phyloP scores from a whole-genome alignment of 257 asterid species.

The Rauvolfia tetraphylla region DNA sequence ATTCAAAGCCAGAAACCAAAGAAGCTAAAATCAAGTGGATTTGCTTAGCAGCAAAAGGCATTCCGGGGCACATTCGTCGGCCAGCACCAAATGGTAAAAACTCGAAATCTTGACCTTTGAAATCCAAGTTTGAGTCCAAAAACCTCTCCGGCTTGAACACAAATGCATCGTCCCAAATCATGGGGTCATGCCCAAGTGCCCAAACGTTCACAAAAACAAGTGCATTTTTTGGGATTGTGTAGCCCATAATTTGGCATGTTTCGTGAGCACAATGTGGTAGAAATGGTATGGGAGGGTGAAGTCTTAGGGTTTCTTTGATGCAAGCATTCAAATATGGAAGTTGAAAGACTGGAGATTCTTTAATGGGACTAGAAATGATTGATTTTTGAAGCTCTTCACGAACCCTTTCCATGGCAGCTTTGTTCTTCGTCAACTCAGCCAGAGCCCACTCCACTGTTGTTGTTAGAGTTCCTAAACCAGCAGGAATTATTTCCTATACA shows the following conservation, averaged over 20 bases:
- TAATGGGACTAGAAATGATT: constrained; percentile 13
- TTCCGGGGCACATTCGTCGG: constrained; percentile 42
- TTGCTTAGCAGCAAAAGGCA: constrained; percentile 31
- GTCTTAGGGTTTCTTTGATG: constrained; percentile 38
- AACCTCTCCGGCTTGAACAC: constrained; percentile 33
- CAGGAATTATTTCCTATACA: constrained; percentile 37
- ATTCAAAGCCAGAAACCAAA: constrained; percentile 24
- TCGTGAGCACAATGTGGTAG: constrained; percentile 34
- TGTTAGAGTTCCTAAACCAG: constrained; percentile 34
- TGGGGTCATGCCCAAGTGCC: constrained; percentile 36
- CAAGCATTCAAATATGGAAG: constrained; percentile 38
- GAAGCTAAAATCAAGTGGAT: constrained; percentile 28
- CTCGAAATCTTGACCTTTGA: constrained; percentile 30
- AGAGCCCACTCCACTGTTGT: constrained; percentile 40
- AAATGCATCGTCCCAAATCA: constrained; percentile 26
- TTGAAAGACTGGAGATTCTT: constrained; percentile 26
- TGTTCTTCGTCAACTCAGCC: constrained; percentile 38
- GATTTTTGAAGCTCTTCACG: constrained; percentile 22
- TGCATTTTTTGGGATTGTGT: constrained; percentile 32
- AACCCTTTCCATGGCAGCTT: constrained; percentile 27
- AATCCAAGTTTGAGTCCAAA: constrained; percentile 29
- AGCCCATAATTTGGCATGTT: constrained; percentile 29
- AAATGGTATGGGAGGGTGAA: constrained; percentile 41
- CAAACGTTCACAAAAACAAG: constrained; percentile 37
- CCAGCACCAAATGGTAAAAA: constrained; percentile 41